These are phyloP conservation scores for Claviceps citrina DNA, from an alignment of 2,329 filamentous ascomycete genomes.

Conservation along the genomic window DNA sequence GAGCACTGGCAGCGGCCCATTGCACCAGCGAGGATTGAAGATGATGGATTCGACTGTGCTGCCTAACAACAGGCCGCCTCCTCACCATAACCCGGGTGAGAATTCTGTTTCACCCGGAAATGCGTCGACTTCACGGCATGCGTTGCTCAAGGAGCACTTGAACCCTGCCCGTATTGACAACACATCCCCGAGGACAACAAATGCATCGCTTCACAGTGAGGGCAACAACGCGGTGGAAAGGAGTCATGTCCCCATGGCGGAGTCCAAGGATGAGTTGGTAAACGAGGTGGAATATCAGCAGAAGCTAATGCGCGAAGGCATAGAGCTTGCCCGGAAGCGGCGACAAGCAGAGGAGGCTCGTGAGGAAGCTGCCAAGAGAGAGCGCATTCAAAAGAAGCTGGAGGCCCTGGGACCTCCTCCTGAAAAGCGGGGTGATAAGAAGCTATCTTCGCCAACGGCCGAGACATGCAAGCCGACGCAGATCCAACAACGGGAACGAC, in stretches of 20 bases:
- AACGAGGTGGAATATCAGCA: slow-evolving; percentile 48
- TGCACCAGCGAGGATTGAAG: slow-evolving; percentile 41
- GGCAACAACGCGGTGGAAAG: slow-evolving; percentile 16
- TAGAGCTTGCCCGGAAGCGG: slow-evolving; percentile 54
- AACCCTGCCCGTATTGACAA: slow-evolving; percentile 16
- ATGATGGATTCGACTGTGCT: slow-evolving; percentile 26
- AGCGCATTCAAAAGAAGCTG: slow-evolving; percentile 57
- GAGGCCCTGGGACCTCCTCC: slow-evolving; percentile 52
- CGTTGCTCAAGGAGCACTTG: slow-evolving; percentile 14
- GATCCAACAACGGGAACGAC: slow-evolving; percentile 20
- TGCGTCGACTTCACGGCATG: slow-evolving; percentile 7
- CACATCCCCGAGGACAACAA: slow-evolving; percentile 27
- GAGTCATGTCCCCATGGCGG: slow-evolving; percentile 15
- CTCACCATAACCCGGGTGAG: slow-evolving; percentile 35
- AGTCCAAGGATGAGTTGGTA: slow-evolving; percentile 21
- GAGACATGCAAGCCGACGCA: slow-evolving; percentile 23
- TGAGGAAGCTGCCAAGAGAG: slow-evolving; percentile 57
- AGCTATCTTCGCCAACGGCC: slow-evolving; percentile 26
- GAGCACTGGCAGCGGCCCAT: slow-evolving; percentile 66
- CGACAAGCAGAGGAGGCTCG: slow-evolving; percentile 51
- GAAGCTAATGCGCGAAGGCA: slow-evolving; percentile 58
- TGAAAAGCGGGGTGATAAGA: slow-evolving; percentile 43
- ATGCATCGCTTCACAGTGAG: slow-evolving; percentile 24
- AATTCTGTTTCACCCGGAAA: slow-evolving; percentile 30
- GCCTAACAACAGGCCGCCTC: slow-evolving; percentile 31